Conservation (phyloP, 78 protist genomes). For the Anaeramoeba ignava region DNA sequence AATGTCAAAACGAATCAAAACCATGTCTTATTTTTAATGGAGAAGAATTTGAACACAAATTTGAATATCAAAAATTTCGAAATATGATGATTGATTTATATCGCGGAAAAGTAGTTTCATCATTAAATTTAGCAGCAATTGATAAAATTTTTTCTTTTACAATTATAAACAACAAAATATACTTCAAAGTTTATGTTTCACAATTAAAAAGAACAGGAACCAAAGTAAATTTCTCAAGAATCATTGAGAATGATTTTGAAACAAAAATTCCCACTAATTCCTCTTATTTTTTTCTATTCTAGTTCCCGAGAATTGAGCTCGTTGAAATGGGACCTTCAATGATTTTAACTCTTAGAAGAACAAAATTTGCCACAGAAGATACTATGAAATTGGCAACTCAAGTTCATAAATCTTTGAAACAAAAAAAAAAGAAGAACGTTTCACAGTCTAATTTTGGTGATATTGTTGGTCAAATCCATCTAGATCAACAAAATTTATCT, state of each 20-base stretch:
- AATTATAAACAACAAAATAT: no score
- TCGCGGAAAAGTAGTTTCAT: no score
- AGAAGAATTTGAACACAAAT: conserved; percentile 39
- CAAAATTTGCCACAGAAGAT: conserved; percentile 16
- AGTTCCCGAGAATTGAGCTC: conserved; percentile 5
- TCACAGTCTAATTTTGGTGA: neutral
- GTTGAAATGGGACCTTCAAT: conserved; percentile 34
- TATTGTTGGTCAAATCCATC: conserved; percentile 19
- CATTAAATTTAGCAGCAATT: no score
- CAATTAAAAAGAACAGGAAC: conserved; percentile 47
- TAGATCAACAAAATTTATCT: conserved; percentile 26
- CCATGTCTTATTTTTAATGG: conserved; percentile 66
- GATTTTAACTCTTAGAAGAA: conserved; percentile 17
- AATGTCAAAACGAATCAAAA: conserved; percentile 53
- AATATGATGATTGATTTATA: conserved; percentile 57
- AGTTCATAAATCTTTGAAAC: neutral
- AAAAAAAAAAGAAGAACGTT: conserved; percentile 25
- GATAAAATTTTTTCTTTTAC: no score
- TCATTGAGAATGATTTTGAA: no score
- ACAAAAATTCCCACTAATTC: no score
- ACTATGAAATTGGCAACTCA: no score
- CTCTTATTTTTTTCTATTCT: no score
- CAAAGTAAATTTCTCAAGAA: neutral
- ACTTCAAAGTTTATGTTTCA: conserved; percentile 30
- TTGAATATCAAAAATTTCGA: conserved; percentile 14